Conservation (phyloP, 441 rosid genomes). For the Croton laevigatus region DNA sequence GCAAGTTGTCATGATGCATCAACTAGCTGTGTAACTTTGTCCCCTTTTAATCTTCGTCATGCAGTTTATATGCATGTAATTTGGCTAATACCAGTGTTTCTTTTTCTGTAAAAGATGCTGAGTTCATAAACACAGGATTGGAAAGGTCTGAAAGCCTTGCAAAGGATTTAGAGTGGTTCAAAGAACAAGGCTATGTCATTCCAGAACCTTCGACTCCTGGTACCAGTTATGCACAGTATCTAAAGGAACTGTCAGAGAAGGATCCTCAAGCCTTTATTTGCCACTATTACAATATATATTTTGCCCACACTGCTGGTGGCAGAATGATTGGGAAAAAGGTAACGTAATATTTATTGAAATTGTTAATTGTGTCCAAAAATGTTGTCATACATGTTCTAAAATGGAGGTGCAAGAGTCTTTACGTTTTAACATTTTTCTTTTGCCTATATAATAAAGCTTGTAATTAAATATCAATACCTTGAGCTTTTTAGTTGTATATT, state of each 20-base stretch:
- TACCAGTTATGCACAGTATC: slow-evolving; percentile 47
- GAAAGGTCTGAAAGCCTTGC: slow-evolving; percentile 72
- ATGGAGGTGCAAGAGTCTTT: background rate
- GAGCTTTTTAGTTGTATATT: background rate
- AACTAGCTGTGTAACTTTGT: background rate
- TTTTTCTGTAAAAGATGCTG: slow-evolving; percentile 52
- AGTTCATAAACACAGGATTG: slow-evolving; percentile 78
- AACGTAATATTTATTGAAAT: background rate
- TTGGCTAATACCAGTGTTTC: background rate
- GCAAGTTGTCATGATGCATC: background rate
- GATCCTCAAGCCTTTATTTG: slow-evolving; percentile 95
- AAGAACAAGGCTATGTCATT: slow-evolving; percentile 72
- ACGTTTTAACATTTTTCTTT: background rate
- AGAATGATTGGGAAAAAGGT: slow-evolving; percentile 97
- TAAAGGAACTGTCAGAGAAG: slow-evolving; percentile 67
- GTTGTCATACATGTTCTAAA: background rate
- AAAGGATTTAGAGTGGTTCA: slow-evolving; percentile 81
- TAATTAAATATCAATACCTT: background rate
- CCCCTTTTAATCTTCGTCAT: too few species aligned
- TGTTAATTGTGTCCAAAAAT: background rate
- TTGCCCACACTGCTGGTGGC: slow-evolving; percentile 96
- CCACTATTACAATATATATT: slow-evolving; percentile 92
- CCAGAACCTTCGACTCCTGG: slow-evolving; percentile 87
- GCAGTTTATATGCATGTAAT: background rate
- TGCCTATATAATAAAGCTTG: background rate